Percentiles rank a stretch among this genome's conserved stretches.
phyloP scores from a whole-genome alignment of 176 grass and related monocot genomes.

The Pontederia paniculata region DNA sequence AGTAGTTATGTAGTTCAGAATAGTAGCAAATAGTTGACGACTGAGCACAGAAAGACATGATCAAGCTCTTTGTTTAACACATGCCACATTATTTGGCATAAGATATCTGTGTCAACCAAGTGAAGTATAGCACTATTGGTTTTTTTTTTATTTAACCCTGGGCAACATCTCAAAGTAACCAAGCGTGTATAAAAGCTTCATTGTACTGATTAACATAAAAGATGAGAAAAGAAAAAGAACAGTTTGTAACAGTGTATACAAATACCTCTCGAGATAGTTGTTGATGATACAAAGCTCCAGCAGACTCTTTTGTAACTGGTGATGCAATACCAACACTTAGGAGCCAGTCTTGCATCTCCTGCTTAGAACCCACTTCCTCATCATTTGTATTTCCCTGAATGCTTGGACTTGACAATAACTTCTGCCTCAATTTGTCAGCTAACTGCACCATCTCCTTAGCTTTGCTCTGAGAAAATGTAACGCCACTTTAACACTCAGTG shows the following conservation, averaged over 20 bases:
- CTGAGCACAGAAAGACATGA: too few species aligned
- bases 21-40: too few species aligned
- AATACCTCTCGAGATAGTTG: slow-evolving; percentile 81
- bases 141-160: too few species aligned
- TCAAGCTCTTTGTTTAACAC: too few species aligned
- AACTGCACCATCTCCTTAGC: slow-evolving; percentile 99
- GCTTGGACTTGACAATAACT: slow-evolving; percentile 55
- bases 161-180: too few species aligned
- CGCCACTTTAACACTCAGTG: slow-evolving; percentile 7
- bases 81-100: too few species aligned
- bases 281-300: slow-evolving; percentile 94
- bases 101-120: too few species aligned
- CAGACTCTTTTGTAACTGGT: slow-evolving; percentile 95
- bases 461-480: slow-evolving; percentile 47
- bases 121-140: too few species aligned
- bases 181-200: too few species aligned
- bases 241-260: neutral
- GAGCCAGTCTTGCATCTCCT: slow-evolving; percentile 99
- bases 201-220: neutral
- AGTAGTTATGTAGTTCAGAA: too few species aligned
- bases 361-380: slow-evolving; percentile 92
- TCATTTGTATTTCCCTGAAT: slow-evolving; percentile 56
- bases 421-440: slow-evolving; percentile 88
- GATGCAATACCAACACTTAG: slow-evolving; percentile 83
- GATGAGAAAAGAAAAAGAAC: neutral